These are phyloP conservation scores for Suillus cothurnatus DNA, from an alignment of 768 basidiomycete species.

Conservation along the genomic window DNA sequence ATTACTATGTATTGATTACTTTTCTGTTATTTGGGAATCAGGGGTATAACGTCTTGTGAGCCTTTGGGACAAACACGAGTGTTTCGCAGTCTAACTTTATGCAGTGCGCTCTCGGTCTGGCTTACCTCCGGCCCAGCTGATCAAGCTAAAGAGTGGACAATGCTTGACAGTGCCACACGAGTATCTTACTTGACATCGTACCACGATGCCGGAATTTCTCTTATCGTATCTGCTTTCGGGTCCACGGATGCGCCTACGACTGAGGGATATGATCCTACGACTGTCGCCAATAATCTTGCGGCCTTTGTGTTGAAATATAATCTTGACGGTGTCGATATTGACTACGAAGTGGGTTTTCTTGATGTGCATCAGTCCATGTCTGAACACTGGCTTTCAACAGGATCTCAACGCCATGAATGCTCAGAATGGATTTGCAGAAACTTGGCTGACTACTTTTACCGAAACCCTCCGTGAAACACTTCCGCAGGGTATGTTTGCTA, in stretches of 20 bases:
- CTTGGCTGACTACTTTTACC: conserved; percentile 37
- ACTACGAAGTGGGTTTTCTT: conserved; percentile 53
- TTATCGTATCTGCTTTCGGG: conserved; percentile 69
- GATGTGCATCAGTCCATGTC: not conserved
- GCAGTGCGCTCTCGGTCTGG: conserved; percentile 53
- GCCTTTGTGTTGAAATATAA: conserved; percentile 61
- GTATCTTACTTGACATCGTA: conserved; percentile 53
- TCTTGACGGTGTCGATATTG: conserved; percentile 74
- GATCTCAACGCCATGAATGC: conserved; percentile 63
- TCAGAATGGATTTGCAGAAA: conserved; percentile 53
- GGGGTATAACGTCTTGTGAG: conserved; percentile 64
- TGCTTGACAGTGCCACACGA: conserved; percentile 46
- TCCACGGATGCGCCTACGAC: conserved; percentile 56
- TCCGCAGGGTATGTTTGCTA: conserved; percentile 21
- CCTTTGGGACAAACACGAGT: conserved; percentile 1
- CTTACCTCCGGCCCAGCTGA: conserved; percentile 60
- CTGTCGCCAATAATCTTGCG: conserved; percentile 64
- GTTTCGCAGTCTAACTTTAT: conserved; percentile 1
- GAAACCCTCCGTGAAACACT: conserved; percentile 31
- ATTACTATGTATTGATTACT: not conserved
- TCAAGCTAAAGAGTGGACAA: conserved; percentile 60
- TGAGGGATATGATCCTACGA: conserved; percentile 56
- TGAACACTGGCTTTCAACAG: conserved; percentile 30
- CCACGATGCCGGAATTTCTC: conserved; percentile 56
- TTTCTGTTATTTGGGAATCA: conserved; percentile 19